A percentile compares a stretch with the other conserved stretches of the same genome.
Conservation (phyloP, 2,329 filamentous ascomycete genomes). For the Aspergillus pseudoviridinutans region DNA sequence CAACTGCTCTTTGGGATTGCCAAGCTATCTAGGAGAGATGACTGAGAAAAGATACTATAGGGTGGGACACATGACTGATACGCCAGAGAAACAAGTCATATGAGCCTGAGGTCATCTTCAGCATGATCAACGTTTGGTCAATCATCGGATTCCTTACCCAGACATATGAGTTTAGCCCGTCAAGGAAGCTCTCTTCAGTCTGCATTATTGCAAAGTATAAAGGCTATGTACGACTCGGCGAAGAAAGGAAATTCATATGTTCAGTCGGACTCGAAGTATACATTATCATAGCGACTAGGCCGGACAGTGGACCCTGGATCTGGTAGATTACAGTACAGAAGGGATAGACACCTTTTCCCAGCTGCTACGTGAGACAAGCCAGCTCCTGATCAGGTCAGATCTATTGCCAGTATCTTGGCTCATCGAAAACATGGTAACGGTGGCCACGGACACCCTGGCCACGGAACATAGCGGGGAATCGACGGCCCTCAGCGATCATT, state of each 20-base stretch:
- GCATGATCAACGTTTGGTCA: too few relatives aligned
- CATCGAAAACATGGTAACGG: slow-evolving; percentile 90
- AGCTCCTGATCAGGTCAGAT: background rate
- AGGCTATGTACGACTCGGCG: background rate
- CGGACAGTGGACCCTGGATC: slow-evolving; percentile 2
- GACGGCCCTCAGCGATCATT: slow-evolving; percentile 69
- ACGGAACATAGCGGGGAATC: slow-evolving; percentile 80
- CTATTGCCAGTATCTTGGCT: slow-evolving; percentile 67
- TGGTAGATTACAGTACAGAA: slow-evolving; percentile 2
- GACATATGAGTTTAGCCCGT: background rate
- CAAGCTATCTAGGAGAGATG: too few relatives aligned
- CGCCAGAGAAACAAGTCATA: too few relatives aligned
- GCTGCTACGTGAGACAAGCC: background rate
- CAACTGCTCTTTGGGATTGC: too few relatives aligned
- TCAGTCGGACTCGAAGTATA: slow-evolving; percentile 4
- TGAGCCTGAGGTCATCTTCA: too few relatives aligned
- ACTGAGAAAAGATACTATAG: too few relatives aligned
- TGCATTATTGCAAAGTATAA: background rate
- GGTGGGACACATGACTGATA: too few relatives aligned
- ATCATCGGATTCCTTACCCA: too few relatives aligned
- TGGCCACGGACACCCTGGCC: slow-evolving; percentile 86
- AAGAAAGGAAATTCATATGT: slow-evolving; percentile 1
- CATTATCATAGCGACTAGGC: slow-evolving; percentile 7
- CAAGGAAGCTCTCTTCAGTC: background rate
- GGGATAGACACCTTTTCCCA: background rate